These are phyloP conservation scores for Termitomyces sp. DNA, from an alignment of 768 basidiomycete species.

Conservation along the genomic window DNA sequence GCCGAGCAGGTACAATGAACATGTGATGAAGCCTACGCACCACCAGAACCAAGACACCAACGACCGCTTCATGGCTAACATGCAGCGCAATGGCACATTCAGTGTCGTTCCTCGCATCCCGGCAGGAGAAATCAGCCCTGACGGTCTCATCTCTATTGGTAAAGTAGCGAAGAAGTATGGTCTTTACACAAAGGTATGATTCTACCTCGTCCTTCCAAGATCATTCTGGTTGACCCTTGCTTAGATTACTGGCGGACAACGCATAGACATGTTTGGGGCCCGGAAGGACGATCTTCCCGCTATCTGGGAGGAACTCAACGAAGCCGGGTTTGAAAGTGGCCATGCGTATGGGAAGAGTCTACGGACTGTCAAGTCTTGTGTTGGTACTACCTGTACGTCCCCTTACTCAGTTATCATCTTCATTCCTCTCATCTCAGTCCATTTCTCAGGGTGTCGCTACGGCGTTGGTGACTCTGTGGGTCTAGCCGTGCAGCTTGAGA, in stretches of 20 bases:
- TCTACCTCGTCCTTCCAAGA: neutral
- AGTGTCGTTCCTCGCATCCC: conserved; percentile 68
- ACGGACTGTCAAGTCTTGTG: conserved; percentile 74
- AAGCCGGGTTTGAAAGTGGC: conserved; percentile 69
- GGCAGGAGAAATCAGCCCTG: conserved; percentile 66
- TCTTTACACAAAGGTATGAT: conserved; percentile 49
- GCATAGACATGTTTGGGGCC: conserved; percentile 70
- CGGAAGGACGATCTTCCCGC: conserved; percentile 61
- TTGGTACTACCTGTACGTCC: conserved; percentile 49
- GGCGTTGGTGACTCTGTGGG: conserved; percentile 74
- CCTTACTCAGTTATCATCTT: neutral
- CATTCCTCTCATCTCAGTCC: neutral
- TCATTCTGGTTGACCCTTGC: neutral
- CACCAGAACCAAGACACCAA: conserved; percentile 72
- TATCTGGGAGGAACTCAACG: conserved; percentile 59
- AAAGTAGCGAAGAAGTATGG: conserved; percentile 60
- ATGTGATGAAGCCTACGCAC: conserved; percentile 55
- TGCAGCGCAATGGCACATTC: conserved; percentile 67
- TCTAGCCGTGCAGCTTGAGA: conserved; percentile 64
- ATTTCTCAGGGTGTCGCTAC: conserved; percentile 46
- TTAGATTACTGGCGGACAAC: conserved; percentile 36
- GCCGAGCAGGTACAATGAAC: conserved; percentile 48
- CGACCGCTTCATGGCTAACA: conserved; percentile 65
- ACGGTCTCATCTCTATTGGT: conserved; percentile 58
- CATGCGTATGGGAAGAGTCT: conserved; percentile 69